Percentiles rank a stretch among this genome's conserved stretches.
These are phyloP conservation scores for Piromyces finnis DNA, from an alignment of 192 early-diverging fungal species.

Conservation along the genomic window DNA sequence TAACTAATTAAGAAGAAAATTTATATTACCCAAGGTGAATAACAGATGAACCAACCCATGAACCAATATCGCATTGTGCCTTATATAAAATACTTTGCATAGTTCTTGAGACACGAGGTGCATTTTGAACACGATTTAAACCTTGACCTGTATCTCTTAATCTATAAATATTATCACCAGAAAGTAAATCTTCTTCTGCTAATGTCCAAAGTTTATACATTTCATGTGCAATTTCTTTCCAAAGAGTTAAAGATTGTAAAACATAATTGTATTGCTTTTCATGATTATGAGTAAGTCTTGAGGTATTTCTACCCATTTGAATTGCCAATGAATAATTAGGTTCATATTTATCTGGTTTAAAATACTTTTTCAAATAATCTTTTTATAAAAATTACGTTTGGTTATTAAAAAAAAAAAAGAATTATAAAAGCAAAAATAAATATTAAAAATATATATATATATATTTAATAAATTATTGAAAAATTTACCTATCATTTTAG, in stretches of 20 bases:
- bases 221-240: conserved; percentile 91
- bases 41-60: conserved; percentile 89
- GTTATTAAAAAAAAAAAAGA: no score
- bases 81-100: conserved; percentile 83
- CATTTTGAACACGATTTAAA: conserved; percentile 79
- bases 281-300: conserved; percentile 83
- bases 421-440: no score
- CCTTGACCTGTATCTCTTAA: conserved; percentile 95
- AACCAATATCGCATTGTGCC: conserved; percentile 54
- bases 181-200: conserved; percentile 74
- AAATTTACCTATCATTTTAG: conserved; percentile 54
- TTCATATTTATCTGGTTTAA: conserved; percentile 44
- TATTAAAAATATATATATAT: no score
- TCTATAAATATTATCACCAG: conserved; percentile 52
- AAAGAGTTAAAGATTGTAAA: conserved; percentile 79
- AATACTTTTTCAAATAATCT: conserved; percentile 49
- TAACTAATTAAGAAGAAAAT: no score
- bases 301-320: conserved; percentile 56
- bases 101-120: conserved; percentile 58
- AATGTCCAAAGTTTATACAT: conserved; percentile 94
- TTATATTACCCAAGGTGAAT: conserved; percentile 88
- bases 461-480: no score
- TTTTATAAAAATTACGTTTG: conserved; percentile 2
- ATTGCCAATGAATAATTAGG: conserved; percentile 61
- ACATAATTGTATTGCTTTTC: conserved; percentile 84